These are phyloP conservation scores for Aspergillus sparsus DNA, from an alignment of 495 filamentous ascomycete species.

Conservation along the genomic window DNA sequence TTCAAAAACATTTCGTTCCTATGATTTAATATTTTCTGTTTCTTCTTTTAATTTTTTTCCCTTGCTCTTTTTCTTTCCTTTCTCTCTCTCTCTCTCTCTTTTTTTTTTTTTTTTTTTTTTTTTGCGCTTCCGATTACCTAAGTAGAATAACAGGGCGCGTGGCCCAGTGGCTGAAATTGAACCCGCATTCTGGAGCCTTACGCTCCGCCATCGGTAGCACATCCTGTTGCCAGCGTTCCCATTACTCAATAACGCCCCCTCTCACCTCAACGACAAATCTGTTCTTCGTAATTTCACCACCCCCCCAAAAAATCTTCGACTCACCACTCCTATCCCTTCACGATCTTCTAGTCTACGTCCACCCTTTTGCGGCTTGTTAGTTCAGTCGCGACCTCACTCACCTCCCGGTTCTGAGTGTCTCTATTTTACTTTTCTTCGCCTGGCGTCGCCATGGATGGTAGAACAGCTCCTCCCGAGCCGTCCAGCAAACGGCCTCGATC, in stretches of 20 bases:
- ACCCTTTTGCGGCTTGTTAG: neutral
- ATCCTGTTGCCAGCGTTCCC: slow-evolving; percentile 22
- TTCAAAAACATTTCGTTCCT: slow-evolving; percentile 11
- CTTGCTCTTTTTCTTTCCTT: slow-evolving; percentile 20
- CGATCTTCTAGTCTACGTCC: slow-evolving; percentile 5
- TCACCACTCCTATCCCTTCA: slow-evolving; percentile 13
- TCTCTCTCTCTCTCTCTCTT: slow-evolving; percentile 20
- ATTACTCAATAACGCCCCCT: slow-evolving; percentile 25
- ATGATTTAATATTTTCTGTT: slow-evolving; percentile 20
- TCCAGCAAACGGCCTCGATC: slow-evolving; percentile 63
- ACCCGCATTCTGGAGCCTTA: slow-evolving; percentile 28
- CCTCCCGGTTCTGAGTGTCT: slow-evolving; percentile 17
- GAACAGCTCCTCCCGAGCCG: slow-evolving; percentile 38
- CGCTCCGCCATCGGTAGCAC: slow-evolving; percentile 33
- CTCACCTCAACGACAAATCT: neutral
- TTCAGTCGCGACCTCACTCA: slow-evolving; percentile 14
- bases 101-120: slow-evolving; percentile 17
- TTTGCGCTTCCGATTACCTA: slow-evolving; percentile 23
- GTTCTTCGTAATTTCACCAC: neutral
- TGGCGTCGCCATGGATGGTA: slow-evolving; percentile 42
- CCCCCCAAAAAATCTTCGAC: neutral
- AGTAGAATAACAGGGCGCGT: slow-evolving; percentile 18
- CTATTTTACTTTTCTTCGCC: slow-evolving; percentile 8
- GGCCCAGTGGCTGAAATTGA: slow-evolving; percentile 25
- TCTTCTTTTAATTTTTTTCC: slow-evolving; percentile 17